Evolutionary conservation across 305 asterid genomes (phyloP), one percentile per base, ranked within the genome.

Genomic region (Galium porrigens): DNA sequence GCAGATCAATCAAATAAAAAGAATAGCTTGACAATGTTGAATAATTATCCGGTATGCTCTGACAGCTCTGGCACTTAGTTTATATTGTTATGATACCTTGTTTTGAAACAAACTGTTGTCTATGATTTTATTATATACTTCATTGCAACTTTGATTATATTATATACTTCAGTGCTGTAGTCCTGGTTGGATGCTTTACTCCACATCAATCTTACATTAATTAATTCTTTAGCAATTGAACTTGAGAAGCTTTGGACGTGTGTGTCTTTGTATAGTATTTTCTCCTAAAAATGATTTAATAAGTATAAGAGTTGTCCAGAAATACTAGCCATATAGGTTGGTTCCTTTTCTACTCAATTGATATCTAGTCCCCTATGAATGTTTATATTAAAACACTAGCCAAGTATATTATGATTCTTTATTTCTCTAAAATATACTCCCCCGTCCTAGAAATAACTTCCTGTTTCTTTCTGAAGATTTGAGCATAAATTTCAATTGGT

Each of bases 1-100:
- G 63, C 66, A 58, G 77, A 51, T 67, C 62, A 70, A 74, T 64
- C 76, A 14, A 73, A 74, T 57, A 82, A 65, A 63, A 64, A 66
- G 56, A 82, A 60, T 55, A 48, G 53, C 56, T 51, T 55, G 64
- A 60, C 70, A 74, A 68, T 70, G 53, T 64, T 68, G 56, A 67
- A 27, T 53, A 61, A 27, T 69, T 58, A 79, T 59, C 56, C 46
- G 84, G 82, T 78, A 36, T 54, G 33, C 18, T 53, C 46, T 25
- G 9, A 20, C 32, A 55, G 46, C 56, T 20, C 34, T 46, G 15
- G 20, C 61, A 53, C 46, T 11, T 66, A 66, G 18, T 52, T 37
- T 22, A 65, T 11, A 32, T 41, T 33, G 29, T 48, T 18, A 25
- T 36, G 54, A 22, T 51, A 33, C 14, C 29, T 29, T 25, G 6